Conservation (phyloP, 2,329 filamentous ascomycete genomes). For the Trichoderma lentiforme region DNA sequence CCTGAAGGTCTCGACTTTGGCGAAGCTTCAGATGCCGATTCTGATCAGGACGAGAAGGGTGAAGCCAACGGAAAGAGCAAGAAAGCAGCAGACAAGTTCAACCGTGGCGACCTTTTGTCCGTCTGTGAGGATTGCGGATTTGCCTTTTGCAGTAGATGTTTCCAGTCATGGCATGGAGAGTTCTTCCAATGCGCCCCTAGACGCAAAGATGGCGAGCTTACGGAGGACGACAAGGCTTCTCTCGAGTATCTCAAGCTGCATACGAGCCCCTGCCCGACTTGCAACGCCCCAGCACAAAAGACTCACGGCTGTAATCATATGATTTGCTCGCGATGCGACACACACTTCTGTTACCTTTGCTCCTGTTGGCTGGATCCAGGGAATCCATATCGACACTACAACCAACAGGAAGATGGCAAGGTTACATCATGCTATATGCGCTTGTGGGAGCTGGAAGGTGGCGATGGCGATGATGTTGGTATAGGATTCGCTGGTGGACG, state of each 20-base stretch:
- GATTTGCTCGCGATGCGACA: slow-evolving; percentile 84
- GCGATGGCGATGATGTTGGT: slow-evolving; percentile 61
- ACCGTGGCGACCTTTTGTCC: slow-evolving; percentile 62
- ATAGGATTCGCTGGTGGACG: slow-evolving; percentile 42
- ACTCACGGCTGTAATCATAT: slow-evolving; percentile 95
- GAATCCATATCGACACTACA: slow-evolving; percentile 90
- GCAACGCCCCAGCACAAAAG: slow-evolving; percentile 81
- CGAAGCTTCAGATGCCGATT: slow-evolving; percentile 53
- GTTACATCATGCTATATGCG: slow-evolving; percentile 73
- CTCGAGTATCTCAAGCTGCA: slow-evolving; percentile 78
- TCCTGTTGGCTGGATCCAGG: slow-evolving; percentile 75
- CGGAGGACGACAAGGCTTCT: slow-evolving; percentile 80
- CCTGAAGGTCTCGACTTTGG: slow-evolving; percentile 62
- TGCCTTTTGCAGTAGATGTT: slow-evolving; percentile 74
- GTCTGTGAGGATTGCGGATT: slow-evolving; percentile 88
- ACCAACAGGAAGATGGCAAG: slow-evolving; percentile 52
- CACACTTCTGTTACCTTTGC: slow-evolving; percentile 95
- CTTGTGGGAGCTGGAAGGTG: slow-evolving; percentile 84
- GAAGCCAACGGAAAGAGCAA: slow-evolving; percentile 22
- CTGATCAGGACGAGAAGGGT: slow-evolving; percentile 29
- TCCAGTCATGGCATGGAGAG: slow-evolving; percentile 88
- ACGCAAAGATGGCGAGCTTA: slow-evolving; percentile 65
- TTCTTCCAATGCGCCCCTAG: slow-evolving; percentile 67
- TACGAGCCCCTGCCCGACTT: slow-evolving; percentile 87
- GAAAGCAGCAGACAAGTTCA: slow-evolving; percentile 34